These are phyloP conservation scores for Fusarium sp. DNA, from an alignment of 2,329 filamentous ascomycete species.

Conservation along the genomic window DNA sequence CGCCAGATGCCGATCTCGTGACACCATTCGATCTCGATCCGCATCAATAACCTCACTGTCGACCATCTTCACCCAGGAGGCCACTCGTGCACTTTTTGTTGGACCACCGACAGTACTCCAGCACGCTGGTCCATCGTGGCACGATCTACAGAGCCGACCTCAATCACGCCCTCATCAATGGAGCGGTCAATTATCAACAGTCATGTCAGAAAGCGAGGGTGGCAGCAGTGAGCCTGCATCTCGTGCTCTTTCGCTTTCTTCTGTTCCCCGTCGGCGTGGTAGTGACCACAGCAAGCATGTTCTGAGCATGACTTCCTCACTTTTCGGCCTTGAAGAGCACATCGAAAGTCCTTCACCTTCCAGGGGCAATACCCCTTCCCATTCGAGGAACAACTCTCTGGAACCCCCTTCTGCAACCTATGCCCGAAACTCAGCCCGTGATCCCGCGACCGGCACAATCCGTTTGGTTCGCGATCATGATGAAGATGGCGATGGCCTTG, in stretches of 20 bases:
- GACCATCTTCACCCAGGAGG: constrained; percentile 65
- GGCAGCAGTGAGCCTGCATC: constrained; percentile 64
- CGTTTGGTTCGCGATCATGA: constrained; percentile 69
- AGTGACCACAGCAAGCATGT: constrained; percentile 68
- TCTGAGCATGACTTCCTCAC: constrained; percentile 68
- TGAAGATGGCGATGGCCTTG: constrained; percentile 73
- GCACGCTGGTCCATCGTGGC: constrained; percentile 43
- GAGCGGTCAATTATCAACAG: constrained; percentile 73
- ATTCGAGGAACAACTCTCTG: constrained; percentile 60
- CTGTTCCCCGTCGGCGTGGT: constrained; percentile 59
- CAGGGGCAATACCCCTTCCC: constrained; percentile 53
- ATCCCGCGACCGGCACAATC: constrained; percentile 51
- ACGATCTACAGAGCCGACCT: constrained; percentile 34
- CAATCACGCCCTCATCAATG: constrained; percentile 65
- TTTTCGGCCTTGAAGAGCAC: constrained; percentile 58
- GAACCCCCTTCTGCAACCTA: constrained; percentile 63
- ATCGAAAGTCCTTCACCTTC: constrained; percentile 53
- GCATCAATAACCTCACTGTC: constrained; percentile 68
- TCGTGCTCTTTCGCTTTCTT: constrained; percentile 60
- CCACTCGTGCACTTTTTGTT: constrained; percentile 51
- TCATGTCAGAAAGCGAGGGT: constrained; percentile 71
- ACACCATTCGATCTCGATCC: constrained; percentile 64
- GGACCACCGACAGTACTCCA: constrained; percentile 45
- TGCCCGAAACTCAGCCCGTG: constrained; percentile 53
- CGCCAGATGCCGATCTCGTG: constrained; percentile 63